These are phyloP conservation scores for Apiospora phragmitis DNA, from an alignment of 2,329 filamentous ascomycete species.

Conservation along the genomic window DNA sequence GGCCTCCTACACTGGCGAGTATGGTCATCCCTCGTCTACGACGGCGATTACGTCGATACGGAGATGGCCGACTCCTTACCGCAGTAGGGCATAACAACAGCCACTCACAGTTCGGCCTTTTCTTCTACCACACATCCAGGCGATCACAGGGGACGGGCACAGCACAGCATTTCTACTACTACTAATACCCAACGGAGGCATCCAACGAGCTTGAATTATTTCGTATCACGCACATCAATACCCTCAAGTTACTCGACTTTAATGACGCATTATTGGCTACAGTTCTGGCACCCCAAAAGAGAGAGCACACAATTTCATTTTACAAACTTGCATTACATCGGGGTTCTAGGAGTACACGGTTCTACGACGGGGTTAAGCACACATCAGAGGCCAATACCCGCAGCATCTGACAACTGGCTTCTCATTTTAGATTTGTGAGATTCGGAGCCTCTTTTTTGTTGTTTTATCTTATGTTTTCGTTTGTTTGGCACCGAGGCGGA, in stretches of 20 bases:
- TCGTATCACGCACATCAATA: conserved; percentile 9
- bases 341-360: conserved; percentile 12
- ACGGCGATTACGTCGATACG: conserved; percentile 35
- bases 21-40: conserved; percentile 77
- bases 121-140: neutral
- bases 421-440: neutral
- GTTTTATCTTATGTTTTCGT: neutral
- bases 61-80: conserved; percentile 20
- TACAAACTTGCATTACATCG: conserved; percentile 10
- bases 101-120: neutral
- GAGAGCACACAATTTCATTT: neutral
- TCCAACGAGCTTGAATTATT: conserved; percentile 3
- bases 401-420: neutral
- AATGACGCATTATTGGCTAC: conserved; percentile 13
- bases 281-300: conserved; percentile 4
- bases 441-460: neutral
- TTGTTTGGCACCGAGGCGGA: neutral
- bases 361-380: neutral
- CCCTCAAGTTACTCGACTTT: conserved; percentile 12
- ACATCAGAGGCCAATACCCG: neutral
- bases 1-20: conserved; percentile 87
- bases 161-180: conserved; percentile 3
- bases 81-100: neutral
- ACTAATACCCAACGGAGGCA: conserved; percentile 11
- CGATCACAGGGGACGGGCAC: neutral